Evolutionary conservation across 2,329 filamentous ascomycete genomes (phyloP), one percentile per base, ranked within the genome.

Genomic region (Calonectria henricotiae): DNA sequence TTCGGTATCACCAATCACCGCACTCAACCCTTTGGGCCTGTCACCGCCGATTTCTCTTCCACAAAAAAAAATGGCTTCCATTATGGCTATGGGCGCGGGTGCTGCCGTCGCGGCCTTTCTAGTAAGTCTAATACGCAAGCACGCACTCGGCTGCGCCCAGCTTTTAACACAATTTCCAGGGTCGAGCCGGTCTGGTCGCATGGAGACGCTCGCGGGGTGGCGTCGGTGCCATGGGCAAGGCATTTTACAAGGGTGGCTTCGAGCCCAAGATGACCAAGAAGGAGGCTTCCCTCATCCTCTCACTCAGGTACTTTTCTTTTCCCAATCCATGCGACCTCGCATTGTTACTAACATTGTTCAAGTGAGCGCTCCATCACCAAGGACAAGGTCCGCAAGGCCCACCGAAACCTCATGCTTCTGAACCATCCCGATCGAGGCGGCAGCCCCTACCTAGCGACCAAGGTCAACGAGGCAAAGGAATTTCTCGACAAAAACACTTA

Each of bases 161-260:
- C 60, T 27, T 51, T 67, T 75, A 74, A 77, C 44, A 23, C 2
- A 17, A 67, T 64, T 68, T 63, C 46, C 79, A 98, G 95, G 96
- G 96, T 75, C 94, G 96, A 80, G 96, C 96, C 71, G 96, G 95
- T 78, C 89, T 97, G 44, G 93, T 98, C 79, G 96, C 96, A 76
- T 90, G 95, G 83, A 91, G 95, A 73, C 91, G 94, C 79, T 97
- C 93, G 70, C 89, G 93, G 72, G 93, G 93, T 73, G 92, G 92
- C 73, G 87, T 93, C 58, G 93, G 93, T 75, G 92, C 93, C 41
- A 86, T 98, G 77, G 96, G 96, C 78, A 95, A 95, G 83, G 91
- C 95, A 47, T 99, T 95, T 81, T 98, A 98, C 89, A 99, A 98
- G 85, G 96, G 96, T 76, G 96, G 96, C n/a, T 99, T 99, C 81